Evolutionary conservation across 768 basidiomycete species (phyloP).

Genomic region (Obba rivulosa): DNA sequence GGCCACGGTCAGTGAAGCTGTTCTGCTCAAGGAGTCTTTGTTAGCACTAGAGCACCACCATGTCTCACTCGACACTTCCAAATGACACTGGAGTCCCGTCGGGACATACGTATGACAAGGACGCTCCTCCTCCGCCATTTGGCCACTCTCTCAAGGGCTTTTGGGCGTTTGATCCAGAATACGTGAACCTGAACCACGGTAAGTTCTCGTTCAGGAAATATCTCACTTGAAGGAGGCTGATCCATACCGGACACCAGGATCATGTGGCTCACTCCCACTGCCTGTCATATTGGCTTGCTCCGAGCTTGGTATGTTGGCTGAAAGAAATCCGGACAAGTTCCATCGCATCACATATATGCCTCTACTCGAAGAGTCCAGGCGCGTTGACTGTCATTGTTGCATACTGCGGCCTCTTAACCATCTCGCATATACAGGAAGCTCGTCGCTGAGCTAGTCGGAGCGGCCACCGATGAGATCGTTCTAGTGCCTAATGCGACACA

Average conservation of each 20-base stretch:
- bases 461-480: conserved; percentile 53
- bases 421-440: conserved; percentile 32
- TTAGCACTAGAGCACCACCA: too few species aligned
- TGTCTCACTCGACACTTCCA: too few species aligned
- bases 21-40: too few species aligned
- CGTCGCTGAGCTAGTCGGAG: conserved; percentile 45
- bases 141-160: conserved; percentile 51
- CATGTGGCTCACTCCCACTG: conserved; percentile 16
- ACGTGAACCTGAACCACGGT: conserved; percentile 67
- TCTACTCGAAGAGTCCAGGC: conserved; percentile 11
- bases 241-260: conserved; percentile 7
- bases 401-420: conserved; percentile 21
- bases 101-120: conserved; percentile 16
- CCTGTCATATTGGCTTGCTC: conserved; percentile 10
- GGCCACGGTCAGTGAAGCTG: too few species aligned
- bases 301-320: conserved; percentile 7
- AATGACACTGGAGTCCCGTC: too few species aligned
- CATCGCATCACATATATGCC: conserved; percentile 8
- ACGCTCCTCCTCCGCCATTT: conserved; percentile 36
- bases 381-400: neutral
- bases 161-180: conserved; percentile 52
- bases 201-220: conserved; percentile 5
- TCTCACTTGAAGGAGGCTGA: neutral
- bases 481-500: conserved; percentile 56
- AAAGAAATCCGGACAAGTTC: conserved; percentile 17